Base-by-base conservation (phyloP, 768 basidiomycete species). In the Lactifluus rugatus region DNA sequence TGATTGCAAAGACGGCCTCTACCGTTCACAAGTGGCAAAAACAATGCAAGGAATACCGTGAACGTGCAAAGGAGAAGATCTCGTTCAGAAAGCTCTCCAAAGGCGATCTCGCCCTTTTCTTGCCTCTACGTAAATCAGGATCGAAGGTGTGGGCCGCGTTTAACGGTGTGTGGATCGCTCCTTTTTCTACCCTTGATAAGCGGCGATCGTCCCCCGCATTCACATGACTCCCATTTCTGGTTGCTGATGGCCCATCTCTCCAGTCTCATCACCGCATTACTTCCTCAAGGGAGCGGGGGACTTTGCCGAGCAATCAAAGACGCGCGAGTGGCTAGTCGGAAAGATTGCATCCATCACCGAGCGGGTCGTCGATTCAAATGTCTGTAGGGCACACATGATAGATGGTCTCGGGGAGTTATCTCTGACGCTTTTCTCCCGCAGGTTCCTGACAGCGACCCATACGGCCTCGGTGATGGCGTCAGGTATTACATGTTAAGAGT, bases 101-200 rank as follows among this genome's bases (percentile, higher is more conserved):
- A 69, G 93, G 93, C 14, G 96, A 99, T 71, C 75, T 97, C 51
- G 93, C 93, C 0, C 75, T 98, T 32, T 99, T 99, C 73, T 76
- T 99, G 14, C 95, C 96, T 1, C 97, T 94, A 0, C 78, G 93
- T 44, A 96, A 96, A 71, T 90, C 91, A 34, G 81, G 88, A 3
- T 84, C 87, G 34, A 90, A 88, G 68, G 87, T 90, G 1, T 99
- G 95, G 94, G 95, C 95, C 23, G 94, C 95, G 10, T 98, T 97
- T 73, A 98, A 97, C 71, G 87, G 92, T 92, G 68, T 66, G 82
- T 32, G 11, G 21, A 25, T 5, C 0, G 5, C 50, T 23, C 25
- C 14, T 11, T 39, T 6, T 39, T 39, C 16, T 39, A 2, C 37
- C 37, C 11, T 17, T 7, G 17, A 39, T 34, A 34, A 2, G 11